Evolutionary conservation across 2,329 filamentous ascomycete genomes (phyloP), one percentile per base, ranked within the genome.

Genomic region (Alternaria triticina): DNA sequence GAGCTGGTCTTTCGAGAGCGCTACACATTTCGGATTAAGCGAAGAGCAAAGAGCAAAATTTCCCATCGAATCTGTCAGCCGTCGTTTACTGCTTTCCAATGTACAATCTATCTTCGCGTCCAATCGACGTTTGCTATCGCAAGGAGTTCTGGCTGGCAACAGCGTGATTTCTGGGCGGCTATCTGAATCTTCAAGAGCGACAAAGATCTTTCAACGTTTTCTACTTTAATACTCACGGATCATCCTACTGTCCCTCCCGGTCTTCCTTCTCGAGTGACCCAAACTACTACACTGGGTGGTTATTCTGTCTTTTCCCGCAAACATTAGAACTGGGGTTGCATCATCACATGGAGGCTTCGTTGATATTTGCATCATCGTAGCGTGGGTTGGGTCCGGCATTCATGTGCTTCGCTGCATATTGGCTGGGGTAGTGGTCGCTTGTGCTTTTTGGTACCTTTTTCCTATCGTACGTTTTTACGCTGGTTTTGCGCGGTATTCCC

Each of bases 1-100:
- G 69, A 75, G 75, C 75, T 72, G 75, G 75, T 68, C 71, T 74
- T 76, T 67, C 65, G 67, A 62, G 69, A 74, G 71, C 70, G 66
- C 60, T 62, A 57, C 55, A 59, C 51, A 64, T 54, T 43, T 55
- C 58, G 54, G 60, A 64, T 57, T 30, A 47, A 62, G 57, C 61
- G 47, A 56, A 44, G 43, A 64, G 49, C 64, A 67, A 59, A 57
- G 25, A 47, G 54, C 59, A 58, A 62, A 61, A 54, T 22, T 36
- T 40, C 20, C 30, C 22, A 33, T 54, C 49, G 40, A 50, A 40
- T 46, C 54, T 55, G 50, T 47, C 54, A 33, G 57, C 57, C 50
- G 61, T 59, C 43, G 23, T 62, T 59, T 59, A 57, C 54, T 64
- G 64, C 61, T 62, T 64, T 71, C 69, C 59, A 61, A 54, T 73